Evolutionary conservation across 805 yeast genomes (phyloP).

Genomic region (Saccharomycopsis javanensis): DNA sequence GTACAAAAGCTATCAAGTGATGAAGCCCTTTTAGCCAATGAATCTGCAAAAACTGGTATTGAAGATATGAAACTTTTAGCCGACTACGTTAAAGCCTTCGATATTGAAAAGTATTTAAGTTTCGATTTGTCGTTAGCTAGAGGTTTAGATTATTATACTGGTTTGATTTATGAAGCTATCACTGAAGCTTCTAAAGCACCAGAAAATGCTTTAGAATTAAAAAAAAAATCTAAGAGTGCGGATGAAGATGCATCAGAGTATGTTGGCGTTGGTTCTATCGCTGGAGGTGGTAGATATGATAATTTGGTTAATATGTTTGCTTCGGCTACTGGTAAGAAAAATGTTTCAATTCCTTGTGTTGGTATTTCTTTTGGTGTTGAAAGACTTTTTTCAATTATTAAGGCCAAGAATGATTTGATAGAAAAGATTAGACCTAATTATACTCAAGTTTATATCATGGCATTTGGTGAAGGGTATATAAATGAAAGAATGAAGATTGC

Average conservation of each 20-base stretch:
- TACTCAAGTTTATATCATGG: conserved; percentile 93
- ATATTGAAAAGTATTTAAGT: conserved; percentile 54
- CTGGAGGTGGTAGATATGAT: conserved; percentile 98
- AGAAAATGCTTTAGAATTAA: conserved; percentile 58
- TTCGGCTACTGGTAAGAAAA: conserved; percentile 68
- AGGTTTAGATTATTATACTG: conserved; percentile 96
- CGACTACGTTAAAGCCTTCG: conserved; percentile 75
- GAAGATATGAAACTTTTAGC: conserved; percentile 69
- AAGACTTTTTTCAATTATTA: conserved; percentile 82
- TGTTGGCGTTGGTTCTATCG: conserved; percentile 97
- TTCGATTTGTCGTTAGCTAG: conserved; percentile 94
- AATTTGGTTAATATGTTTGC: conserved; percentile 94
- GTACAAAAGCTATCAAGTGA: conserved; percentile 47
- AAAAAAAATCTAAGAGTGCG: conserved; percentile 39
- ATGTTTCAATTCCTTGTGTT: conserved; percentile 83
- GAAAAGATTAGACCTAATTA: conserved; percentile 67
- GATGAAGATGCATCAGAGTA: conserved; percentile 92
- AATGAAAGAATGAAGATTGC: conserved; percentile 86
- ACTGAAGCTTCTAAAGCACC: conserved; percentile 97
- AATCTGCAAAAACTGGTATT: conserved; percentile 70
- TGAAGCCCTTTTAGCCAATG: conserved; percentile 50
- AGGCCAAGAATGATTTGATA: conserved; percentile 56
- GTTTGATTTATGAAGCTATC: conserved; percentile 92
- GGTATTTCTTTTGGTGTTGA: conserved; percentile 97
- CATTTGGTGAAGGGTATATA: conserved; percentile 95